Base-by-base conservation (phyloP, 2,329 filamentous ascomycete species). In the Xylariaceae sp. region DNA sequence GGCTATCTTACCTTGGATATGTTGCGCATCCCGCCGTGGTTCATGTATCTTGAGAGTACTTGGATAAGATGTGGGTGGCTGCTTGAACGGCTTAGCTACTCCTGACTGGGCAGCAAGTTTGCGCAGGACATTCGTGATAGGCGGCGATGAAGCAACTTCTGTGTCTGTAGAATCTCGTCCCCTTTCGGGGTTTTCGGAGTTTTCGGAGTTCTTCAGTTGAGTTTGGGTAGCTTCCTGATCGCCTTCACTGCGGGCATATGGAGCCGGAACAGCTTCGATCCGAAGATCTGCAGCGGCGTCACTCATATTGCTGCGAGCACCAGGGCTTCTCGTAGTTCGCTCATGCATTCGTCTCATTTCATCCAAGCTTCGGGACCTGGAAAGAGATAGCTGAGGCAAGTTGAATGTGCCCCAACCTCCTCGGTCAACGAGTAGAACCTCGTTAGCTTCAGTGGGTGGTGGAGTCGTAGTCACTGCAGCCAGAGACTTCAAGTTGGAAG, bases 261-360 rank as follows among this genome's bases (percentile, higher is more conserved):
- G 82, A 9, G 82, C 85, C 66, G 87, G 82, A 2, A 91, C 88
- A 2, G 87, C 88, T 68, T 89, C 82, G 23, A 90, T 90, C 10
- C 91, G 75, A 34, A 88, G 78, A 61, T 90, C 88, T 0, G 88
- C 85, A 65, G 89, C 86, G 23, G 23, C 23, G 23, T 30, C 23
- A 65, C 83, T 86, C 66, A 76, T 79, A 44, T 69, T 74, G 65
- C 83, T 86, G 50, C 72, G 74, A 11, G 73, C 69, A 63, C 85
- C 34, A 65, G 90, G 86, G 63, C 85, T 87, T 1, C 55, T 57
- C 30, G 65, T 70, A 52, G 78, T 81, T 79, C 82, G 18, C 64
- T 73, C 30, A 72, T 60, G 52, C 79, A 30, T 30, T 30, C 23
- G 82, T 15, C 61, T 69, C 1, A 67, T 66, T 34, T 76, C 76